phyloP scores from a whole-genome alignment of 78 protist genomes.

The Protostelium mycophagum region DNA sequence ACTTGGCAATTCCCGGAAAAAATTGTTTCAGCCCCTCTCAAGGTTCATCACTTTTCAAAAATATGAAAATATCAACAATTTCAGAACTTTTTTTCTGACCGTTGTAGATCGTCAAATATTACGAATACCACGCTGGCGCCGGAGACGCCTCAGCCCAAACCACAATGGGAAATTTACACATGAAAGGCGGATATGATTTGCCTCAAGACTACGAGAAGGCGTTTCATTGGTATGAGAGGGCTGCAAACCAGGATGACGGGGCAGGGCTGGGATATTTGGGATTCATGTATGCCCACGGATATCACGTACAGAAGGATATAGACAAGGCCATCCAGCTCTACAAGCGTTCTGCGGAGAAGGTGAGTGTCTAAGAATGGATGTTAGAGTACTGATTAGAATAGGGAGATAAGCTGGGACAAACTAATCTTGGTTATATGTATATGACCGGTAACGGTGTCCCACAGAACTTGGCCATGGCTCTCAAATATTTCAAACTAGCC shows the following conservation, averaged over 20 bases:
- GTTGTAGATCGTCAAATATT: constrained; percentile 47
- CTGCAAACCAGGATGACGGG: constrained; percentile 31
- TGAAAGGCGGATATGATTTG: constrained; percentile 37
- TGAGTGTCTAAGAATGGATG: background rate
- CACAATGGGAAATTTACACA: constrained; percentile 69
- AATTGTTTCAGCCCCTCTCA: no score
- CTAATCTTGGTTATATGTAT: constrained; percentile 41
- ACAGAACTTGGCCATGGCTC: constrained; percentile 29
- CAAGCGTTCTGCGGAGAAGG: constrained; percentile 35
- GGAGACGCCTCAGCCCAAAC: constrained; percentile 62
- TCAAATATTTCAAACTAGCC: constrained; percentile 14
- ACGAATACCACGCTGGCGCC: constrained; percentile 51
- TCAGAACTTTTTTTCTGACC: no score
- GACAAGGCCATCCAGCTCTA: constrained; percentile 43
- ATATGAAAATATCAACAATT: no score
- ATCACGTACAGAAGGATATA: constrained; percentile 41
- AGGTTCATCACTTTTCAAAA: no score
- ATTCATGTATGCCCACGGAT: constrained; percentile 63
- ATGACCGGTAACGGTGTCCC: constrained; percentile 45
- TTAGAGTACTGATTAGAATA: background rate
- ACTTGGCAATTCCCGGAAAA: no score
- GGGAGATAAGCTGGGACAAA: constrained; percentile 28
- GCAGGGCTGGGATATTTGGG: constrained; percentile 53
- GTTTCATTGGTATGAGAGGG: constrained; percentile 21
- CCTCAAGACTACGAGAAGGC: constrained; percentile 57